These are phyloP conservation scores for Metahyphopichia silvanorum DNA, from an alignment of 805 yeast species.

Conservation along the genomic window DNA sequence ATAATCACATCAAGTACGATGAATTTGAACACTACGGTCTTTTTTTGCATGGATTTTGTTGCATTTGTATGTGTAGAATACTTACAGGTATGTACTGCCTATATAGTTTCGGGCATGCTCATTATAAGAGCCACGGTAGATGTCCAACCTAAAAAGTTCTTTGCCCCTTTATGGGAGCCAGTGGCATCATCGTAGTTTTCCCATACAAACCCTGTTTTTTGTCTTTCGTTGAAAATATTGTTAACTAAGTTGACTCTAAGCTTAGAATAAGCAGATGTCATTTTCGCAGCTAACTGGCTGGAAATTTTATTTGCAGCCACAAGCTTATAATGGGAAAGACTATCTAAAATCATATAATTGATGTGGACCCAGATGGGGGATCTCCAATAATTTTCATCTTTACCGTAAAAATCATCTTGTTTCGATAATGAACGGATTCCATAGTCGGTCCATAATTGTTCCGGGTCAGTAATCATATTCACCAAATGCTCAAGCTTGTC, in stretches of 20 bases:
- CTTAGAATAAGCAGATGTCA: conserved; percentile 43
- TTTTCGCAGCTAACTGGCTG: conserved; percentile 34
- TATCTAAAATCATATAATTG: conserved; percentile 77
- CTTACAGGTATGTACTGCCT: conserved; percentile 2
- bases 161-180: conserved; percentile 78
- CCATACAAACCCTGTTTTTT: conserved; percentile 77
- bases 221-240: conserved; percentile 70
- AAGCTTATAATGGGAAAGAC: conserved; percentile 53
- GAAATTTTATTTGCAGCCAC: conserved; percentile 26
- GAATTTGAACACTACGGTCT: background rate
- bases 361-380: conserved; percentile 93
- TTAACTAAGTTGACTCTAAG: conserved; percentile 66
- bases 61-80: background rate
- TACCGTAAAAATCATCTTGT: conserved; percentile 59
- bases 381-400: conserved; percentile 92
- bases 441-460: conserved; percentile 68
- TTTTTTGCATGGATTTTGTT: background rate
- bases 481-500: conserved; percentile 50
- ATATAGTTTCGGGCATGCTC: conserved; percentile 66
- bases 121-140: conserved; percentile 75
- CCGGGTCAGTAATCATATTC: conserved; percentile 60
- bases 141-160: conserved; percentile 95
- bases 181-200: conserved; percentile 81
- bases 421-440: conserved; percentile 84
- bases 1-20: conserved; percentile 1